Conservation (phyloP, 2,329 filamentous ascomycete species). For the Fusarium sp. region DNA sequence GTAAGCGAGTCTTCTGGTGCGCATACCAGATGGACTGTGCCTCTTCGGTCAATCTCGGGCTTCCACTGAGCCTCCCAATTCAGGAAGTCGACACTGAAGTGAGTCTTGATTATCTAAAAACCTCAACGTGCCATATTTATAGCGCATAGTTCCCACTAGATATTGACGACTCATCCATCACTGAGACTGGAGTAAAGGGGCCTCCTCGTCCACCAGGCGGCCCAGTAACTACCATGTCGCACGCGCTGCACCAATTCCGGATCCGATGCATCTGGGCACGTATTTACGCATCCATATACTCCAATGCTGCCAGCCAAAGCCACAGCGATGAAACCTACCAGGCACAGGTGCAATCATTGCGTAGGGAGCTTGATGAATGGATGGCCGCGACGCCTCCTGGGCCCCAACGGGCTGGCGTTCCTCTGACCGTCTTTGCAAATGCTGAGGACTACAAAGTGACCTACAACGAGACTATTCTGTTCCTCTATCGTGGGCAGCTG, state of each 20-base stretch:
- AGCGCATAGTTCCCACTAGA: conserved; percentile 11
- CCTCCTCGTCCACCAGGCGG: neutral
- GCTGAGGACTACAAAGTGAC: conserved; percentile 1
- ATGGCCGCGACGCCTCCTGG: conserved; percentile 1
- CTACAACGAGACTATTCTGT: conserved; percentile 38
- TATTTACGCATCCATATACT: conserved; percentile 12
- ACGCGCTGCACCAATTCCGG: conserved; percentile 8
- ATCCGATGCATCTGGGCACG: conserved; percentile 14
- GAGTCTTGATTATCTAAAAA: neutral
- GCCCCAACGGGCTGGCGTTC: neutral
- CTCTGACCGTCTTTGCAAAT: conserved; percentile 2
- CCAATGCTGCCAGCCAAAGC: neutral
- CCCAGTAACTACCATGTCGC: neutral
- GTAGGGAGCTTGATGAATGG: conserved; percentile 13
- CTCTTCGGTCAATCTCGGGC: conserved; percentile 4
- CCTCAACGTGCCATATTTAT: neutral
- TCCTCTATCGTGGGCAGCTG: conserved; percentile 40
- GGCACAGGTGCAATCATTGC: neutral
- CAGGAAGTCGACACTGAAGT: conserved; percentile 21
- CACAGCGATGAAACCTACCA: neutral
- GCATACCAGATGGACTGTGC: conserved; percentile 16
- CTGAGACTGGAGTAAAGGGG: neutral
- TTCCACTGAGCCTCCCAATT: conserved; percentile 7
- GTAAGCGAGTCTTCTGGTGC: conserved; percentile 17
- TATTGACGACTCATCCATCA: conserved; percentile 10